phyloP scores from a whole-genome alignment of 352 stramenopile species.

The Globisporangium viniferum region DNA sequence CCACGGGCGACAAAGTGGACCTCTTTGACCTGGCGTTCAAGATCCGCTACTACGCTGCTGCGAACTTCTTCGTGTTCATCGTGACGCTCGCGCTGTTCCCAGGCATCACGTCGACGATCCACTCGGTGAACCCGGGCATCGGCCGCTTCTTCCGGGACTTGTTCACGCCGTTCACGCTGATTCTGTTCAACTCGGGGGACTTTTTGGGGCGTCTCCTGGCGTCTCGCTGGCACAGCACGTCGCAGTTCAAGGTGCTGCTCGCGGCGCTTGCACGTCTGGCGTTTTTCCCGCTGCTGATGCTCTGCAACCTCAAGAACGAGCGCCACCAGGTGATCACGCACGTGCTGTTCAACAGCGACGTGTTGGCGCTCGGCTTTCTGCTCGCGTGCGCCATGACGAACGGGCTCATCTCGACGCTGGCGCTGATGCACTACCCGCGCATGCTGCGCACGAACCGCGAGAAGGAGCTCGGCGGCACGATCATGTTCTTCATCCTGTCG shows the following conservation, averaged over 20 bases:
- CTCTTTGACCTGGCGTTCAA: constrained; percentile 51
- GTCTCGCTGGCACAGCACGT: constrained; percentile 30
- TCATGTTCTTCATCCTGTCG: constrained; percentile 85
- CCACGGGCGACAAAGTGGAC: constrained; percentile 29
- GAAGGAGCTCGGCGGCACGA: constrained; percentile 68
- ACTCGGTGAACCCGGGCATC: constrained; percentile 42
- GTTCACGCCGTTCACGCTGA: constrained; percentile 75
- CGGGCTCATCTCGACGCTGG: constrained; percentile 62
- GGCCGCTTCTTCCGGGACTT: constrained; percentile 55
- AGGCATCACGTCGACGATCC: constrained; percentile 67
- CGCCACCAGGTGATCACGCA: constrained; percentile 55
- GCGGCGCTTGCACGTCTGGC: constrained; percentile 37
- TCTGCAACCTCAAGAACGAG: constrained; percentile 79
- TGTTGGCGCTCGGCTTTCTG: constrained; percentile 56
- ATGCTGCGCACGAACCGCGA: constrained; percentile 49
- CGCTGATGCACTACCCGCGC: constrained; percentile 77
- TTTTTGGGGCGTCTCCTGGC: constrained; percentile 61
- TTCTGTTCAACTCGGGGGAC: constrained; percentile 78
- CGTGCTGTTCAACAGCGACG: constrained; percentile 75
- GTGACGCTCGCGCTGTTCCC: constrained; percentile 78
- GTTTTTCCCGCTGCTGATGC: constrained; percentile 70
- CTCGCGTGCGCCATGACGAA: constrained; percentile 65
- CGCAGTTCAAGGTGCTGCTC: constrained; percentile 32
- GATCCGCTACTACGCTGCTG: constrained; percentile 55
- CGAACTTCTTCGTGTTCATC: constrained; percentile 76